Evolutionary conservation across 1,284 basidiomycete species (phyloP).

Genomic region (Porodaedalea pini): DNA sequence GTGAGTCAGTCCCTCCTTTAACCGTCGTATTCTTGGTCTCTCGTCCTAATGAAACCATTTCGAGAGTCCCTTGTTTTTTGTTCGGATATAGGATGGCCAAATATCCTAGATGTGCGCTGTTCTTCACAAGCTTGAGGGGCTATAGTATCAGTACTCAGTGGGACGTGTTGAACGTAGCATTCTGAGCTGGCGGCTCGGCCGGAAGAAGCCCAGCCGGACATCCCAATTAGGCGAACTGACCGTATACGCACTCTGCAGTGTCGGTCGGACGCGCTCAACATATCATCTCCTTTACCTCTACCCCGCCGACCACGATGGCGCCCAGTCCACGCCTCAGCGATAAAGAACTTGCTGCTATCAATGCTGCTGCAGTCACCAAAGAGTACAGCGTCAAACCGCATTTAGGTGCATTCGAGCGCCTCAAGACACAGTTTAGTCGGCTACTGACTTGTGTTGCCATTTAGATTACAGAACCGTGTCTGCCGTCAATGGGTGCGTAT

Average conservation of each 20-base stretch:
- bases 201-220: too few species aligned
- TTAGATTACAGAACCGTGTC: constrained; percentile 94
- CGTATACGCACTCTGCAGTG: neutral
- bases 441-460: constrained; percentile 23
- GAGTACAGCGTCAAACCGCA: constrained; percentile 87
- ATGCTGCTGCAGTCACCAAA: constrained; percentile 82
- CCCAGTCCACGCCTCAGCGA: constrained; percentile 56
- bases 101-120: too few species aligned
- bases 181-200: too few species aligned
- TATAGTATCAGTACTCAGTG: too few species aligned
- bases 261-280: neutral
- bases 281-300: neutral
- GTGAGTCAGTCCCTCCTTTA: too few species aligned
- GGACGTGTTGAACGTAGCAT: too few species aligned
- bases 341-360: constrained; percentile 76
- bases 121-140: too few species aligned
- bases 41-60: too few species aligned
- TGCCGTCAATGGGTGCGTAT: constrained; percentile 88
- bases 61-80: too few species aligned
- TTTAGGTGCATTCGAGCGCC: constrained; percentile 55
- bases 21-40: too few species aligned
- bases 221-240: too few species aligned
- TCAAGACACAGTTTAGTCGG: neutral
- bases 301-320: constrained; percentile 3
- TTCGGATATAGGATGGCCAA: too few species aligned